These are phyloP conservation scores for Fusarium mundagurra DNA, from an alignment of 2,329 filamentous ascomycete genomes.

Conservation along the genomic window DNA sequence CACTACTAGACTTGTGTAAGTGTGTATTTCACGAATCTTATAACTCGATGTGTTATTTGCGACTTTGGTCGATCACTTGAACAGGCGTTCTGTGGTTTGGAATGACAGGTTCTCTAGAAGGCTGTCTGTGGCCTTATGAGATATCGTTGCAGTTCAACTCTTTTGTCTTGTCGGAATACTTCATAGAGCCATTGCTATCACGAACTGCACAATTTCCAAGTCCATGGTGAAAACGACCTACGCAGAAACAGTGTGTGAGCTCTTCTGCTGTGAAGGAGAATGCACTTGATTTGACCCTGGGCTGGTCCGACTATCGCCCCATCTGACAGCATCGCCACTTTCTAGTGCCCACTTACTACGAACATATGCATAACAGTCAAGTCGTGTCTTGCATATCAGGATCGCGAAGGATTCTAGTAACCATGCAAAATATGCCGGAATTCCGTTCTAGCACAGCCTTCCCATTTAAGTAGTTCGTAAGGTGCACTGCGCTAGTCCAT, in stretches of 20 bases:
- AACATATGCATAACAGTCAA: neutral
- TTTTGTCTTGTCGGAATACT: neutral
- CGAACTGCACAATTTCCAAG: rapidly evolving
- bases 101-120: neutral
- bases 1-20: neutral
- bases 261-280: rapidly evolving
- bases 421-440: neutral
- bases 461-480: neutral
- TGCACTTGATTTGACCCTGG: neutral
- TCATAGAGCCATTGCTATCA: neutral
- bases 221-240: rapidly evolving
- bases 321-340: neutral
- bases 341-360: neutral
- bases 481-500: neutral
- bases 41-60: too few relatives aligned
- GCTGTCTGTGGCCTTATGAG: rapidly evolving
- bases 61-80: neutral
- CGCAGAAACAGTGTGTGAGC: rapidly evolving
- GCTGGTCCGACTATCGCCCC: rapidly evolving
- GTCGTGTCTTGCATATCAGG: neutral
- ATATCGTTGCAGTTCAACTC: neutral
- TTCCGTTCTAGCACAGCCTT: neutral
- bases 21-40: rapidly evolving
- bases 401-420: neutral
- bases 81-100: too few relatives aligned